Evolutionary conservation across 108 stramenopile genomes (phyloP).

Genomic region (Cyclotella choctawhatcheeana): DNA sequence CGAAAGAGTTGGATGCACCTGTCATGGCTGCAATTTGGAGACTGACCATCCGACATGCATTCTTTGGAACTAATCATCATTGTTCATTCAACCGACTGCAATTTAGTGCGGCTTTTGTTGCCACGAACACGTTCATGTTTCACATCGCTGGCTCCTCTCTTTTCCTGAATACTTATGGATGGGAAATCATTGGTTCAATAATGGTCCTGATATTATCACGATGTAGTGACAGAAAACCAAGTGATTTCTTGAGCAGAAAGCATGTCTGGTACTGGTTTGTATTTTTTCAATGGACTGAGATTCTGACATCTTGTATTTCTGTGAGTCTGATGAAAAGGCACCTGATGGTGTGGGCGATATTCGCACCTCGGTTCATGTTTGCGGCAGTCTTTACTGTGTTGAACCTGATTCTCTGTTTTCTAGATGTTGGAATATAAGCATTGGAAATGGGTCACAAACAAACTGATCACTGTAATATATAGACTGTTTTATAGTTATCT

Average conservation of each 20-base stretch:
- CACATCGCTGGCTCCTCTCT: constrained; percentile 70
- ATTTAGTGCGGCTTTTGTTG: constrained; percentile 85
- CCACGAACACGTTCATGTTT: constrained; percentile 74
- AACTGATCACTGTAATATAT: too few relatives aligned
- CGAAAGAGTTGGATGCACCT: constrained; percentile 54
- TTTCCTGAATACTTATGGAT: constrained; percentile 87
- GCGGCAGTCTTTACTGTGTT: constrained; percentile 62
- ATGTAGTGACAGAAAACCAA: neutral
- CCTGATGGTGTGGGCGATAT: constrained; percentile 91
- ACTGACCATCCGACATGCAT: constrained; percentile 67
- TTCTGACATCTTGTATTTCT: constrained; percentile 70
- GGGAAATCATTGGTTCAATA: constrained; percentile 74
- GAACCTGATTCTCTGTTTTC: constrained; percentile 26
- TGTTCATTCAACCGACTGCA: constrained; percentile 85
- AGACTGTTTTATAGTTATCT: too few relatives aligned
- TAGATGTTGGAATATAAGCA: neutral
- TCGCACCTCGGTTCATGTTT: constrained; percentile 84
- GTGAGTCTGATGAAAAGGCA: constrained; percentile 80
- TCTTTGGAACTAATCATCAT: constrained; percentile 86
- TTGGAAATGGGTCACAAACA: too few relatives aligned
- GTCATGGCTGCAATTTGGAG: constrained; percentile 74
- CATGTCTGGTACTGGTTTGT: constrained; percentile 68
- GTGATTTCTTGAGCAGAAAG: neutral
- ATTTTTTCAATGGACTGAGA: constrained; percentile 73
- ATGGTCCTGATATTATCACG: constrained; percentile 51